Evolutionary conservation across 225 moss, liverwort and hornwort species (phyloP).

Genomic region (Bryoerythrophyllum caledonicum): DNA sequence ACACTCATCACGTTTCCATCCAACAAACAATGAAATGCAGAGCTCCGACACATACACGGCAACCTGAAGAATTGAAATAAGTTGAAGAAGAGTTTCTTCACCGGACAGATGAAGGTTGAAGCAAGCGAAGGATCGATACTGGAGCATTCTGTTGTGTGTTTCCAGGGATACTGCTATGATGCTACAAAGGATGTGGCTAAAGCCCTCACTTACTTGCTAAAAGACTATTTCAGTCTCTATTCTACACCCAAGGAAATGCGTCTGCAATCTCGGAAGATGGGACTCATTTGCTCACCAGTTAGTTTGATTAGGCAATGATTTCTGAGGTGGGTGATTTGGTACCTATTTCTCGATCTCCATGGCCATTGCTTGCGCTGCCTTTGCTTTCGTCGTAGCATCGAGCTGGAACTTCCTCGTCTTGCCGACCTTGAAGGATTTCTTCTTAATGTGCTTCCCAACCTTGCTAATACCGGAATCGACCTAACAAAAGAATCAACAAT

Average conservation of each 20-base stretch:
- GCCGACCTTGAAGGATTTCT: slow-evolving; percentile 58
- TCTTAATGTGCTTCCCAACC: slow-evolving; percentile 48
- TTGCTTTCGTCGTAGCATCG: slow-evolving; percentile 47
- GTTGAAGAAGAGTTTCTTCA: neutral
- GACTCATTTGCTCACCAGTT: neutral
- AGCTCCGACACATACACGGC: neutral
- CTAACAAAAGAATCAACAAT: slow-evolving; percentile 17
- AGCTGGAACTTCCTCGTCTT: slow-evolving; percentile 52
- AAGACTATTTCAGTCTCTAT: neutral
- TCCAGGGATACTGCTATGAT: neutral
- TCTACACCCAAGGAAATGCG: neutral
- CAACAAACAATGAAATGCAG: neutral
- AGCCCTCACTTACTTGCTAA: neutral
- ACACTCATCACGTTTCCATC: neutral
- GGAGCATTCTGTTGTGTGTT: neutral
- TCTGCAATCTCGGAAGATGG: slow-evolving; percentile 2
- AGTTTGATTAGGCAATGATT: neutral
- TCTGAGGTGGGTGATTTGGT: slow-evolving; percentile 3
- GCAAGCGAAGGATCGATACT: neutral
- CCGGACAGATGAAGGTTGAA: neutral
- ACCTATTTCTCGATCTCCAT: slow-evolving; percentile 57
- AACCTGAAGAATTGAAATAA: neutral
- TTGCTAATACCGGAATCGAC: slow-evolving; percentile 41
- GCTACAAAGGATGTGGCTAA: neutral
- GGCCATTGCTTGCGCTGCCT: slow-evolving; percentile 55